Percentiles rank a stretch among this genome's conserved stretches.
Conservation (phyloP, 306 rosid species). For the Fragaria ananassa region DNA sequence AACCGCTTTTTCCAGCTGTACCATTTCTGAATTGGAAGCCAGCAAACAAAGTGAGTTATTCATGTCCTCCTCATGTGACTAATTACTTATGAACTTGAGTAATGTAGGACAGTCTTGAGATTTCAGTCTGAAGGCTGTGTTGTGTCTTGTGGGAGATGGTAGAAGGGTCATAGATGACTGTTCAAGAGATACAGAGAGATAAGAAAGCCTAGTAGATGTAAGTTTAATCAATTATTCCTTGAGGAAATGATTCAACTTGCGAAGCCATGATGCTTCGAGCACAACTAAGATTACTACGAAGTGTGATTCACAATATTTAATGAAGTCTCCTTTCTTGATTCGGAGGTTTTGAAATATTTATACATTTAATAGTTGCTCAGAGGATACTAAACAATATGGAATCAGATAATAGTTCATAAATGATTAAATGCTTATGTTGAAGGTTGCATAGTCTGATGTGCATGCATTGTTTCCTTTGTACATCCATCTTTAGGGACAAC, state of each 20-base stretch:
- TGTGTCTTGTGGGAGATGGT: neutral
- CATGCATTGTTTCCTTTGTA: slow-evolving; percentile 17
- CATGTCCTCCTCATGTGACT: slow-evolving; percentile 16
- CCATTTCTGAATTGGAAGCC: slow-evolving; percentile 53
- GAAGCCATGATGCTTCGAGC: neutral
- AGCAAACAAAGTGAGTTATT: slow-evolving; percentile 54
- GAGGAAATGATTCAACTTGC: neutral
- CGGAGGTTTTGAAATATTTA: neutral
- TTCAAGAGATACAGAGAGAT: neutral
- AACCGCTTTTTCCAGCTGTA: slow-evolving; percentile 83
- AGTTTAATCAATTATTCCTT: neutral
- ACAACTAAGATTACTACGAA: neutral
- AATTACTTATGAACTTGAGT: neutral
- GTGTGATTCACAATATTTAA: neutral
- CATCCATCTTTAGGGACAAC: slow-evolving; percentile 37
- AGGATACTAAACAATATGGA: neutral
- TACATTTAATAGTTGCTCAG: neutral
- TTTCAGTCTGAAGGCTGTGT: neutral
- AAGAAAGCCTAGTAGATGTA: neutral
- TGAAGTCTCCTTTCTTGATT: no score
- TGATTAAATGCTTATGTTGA: neutral
- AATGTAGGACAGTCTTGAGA: slow-evolving; percentile 9
- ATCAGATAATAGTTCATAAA: neutral
- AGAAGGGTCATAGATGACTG: neutral
- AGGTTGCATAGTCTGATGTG: slow-evolving; percentile 19